phyloP scores from a whole-genome alignment of 805 yeast species.

The Wickerhamomyces sydowiorum region DNA sequence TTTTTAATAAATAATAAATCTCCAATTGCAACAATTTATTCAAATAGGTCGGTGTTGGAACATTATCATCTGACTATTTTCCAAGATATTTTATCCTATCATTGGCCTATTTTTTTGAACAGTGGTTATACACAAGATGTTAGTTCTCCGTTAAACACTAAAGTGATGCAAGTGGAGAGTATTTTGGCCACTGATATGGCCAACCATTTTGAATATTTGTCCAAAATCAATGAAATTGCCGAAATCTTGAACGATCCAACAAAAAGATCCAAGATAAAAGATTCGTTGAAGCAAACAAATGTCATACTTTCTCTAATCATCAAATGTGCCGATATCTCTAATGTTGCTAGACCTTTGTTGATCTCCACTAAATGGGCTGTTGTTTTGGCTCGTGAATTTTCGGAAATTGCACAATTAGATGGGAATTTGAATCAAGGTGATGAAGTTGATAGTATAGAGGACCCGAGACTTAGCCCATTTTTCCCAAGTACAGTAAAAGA shows the following conservation, averaged over 20 bases:
- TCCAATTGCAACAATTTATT: conserved; percentile 57
- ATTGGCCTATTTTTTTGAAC: conserved; percentile 38
- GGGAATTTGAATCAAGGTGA: conserved; percentile 20
- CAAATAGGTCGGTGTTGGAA: conserved; percentile 71
- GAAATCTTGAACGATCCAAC: conserved; percentile 10
- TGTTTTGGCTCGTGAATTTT: conserved; percentile 71
- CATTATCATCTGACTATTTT: conserved; percentile 73
- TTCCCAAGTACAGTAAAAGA: conserved; percentile 36
- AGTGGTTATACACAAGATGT: conserved; percentile 8
- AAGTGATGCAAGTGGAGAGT: conserved; percentile 27
- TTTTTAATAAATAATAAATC: conserved; percentile 54
- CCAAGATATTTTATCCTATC: conserved; percentile 40
- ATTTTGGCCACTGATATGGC: conserved; percentile 94
- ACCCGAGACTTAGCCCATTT: conserved; percentile 13
- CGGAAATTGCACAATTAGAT: conserved; percentile 56
- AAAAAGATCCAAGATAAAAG: conserved; percentile 9
- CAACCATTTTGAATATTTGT: conserved; percentile 67
- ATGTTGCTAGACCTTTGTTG: conserved; percentile 75
- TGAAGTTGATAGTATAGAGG: conserved; percentile 18
- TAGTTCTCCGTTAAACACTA: conserved; percentile 17
- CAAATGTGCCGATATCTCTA: conserved; percentile 94
- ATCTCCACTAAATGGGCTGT: conserved; percentile 85
- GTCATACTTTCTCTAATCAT: conserved; percentile 65
- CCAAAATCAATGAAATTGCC: conserved; percentile 37
- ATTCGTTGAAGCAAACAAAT: conserved; percentile 20